These are phyloP conservation scores for Lachnellula suecica DNA, from an alignment of 2,329 filamentous ascomycete species.

Conservation along the genomic window DNA sequence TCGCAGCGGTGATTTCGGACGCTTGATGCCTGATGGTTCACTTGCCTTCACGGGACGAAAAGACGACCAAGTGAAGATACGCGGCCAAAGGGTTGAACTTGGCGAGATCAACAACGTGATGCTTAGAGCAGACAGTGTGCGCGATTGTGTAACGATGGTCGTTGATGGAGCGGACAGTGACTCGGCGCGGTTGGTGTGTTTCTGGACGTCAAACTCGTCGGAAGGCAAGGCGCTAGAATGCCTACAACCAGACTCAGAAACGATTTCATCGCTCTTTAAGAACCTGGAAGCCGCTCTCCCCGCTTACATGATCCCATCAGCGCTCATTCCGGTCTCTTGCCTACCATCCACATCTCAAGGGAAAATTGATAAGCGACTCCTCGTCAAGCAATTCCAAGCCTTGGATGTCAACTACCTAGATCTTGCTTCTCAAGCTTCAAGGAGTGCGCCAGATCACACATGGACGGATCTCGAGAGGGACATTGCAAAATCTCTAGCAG, in stretches of 20 bases:
- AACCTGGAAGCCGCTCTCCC: conserved; percentile 58
- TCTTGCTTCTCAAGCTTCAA: conserved; percentile 27
- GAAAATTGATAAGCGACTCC: conserved; percentile 64
- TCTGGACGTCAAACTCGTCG: conserved; percentile 56
- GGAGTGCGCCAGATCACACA: conserved; percentile 18
- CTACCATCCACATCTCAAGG: conserved; percentile 74
- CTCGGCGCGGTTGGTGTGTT: conserved; percentile 61
- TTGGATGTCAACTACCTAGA: conserved; percentile 47
- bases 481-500: conserved; percentile 55
- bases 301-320: conserved; percentile 76
- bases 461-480: conserved; percentile 56
- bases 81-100: conserved; percentile 78
- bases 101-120: conserved; percentile 70
- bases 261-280: conserved; percentile 50
- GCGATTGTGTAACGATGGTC: conserved; percentile 65
- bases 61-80: conserved; percentile 80
- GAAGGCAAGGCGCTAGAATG: conserved; percentile 16
- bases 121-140: conserved; percentile 48
- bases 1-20: conserved; percentile 77
- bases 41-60: conserved; percentile 71
- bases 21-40: conserved; percentile 74
- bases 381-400: conserved; percentile 48
- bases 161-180: conserved; percentile 40
- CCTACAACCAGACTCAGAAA: conserved; percentile 36
- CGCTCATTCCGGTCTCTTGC: conserved; percentile 65